phyloP scores from a whole-genome alignment of 306 rosid genomes.

The Sesbania bispinosa region DNA sequence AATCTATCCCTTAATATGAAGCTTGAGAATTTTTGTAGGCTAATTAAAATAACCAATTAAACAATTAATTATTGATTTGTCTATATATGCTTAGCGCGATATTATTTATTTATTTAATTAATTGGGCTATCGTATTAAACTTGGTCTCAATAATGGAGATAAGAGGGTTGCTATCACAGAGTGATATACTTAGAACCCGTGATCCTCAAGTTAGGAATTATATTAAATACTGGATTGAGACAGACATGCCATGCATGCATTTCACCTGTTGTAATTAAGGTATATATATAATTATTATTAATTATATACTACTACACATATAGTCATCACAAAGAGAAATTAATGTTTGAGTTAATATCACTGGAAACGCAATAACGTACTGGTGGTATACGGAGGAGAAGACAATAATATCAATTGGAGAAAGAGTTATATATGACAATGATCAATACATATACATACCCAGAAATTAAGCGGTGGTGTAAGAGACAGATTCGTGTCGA shows the following conservation, averaged over 20 bases:
- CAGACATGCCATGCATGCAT: neutral
- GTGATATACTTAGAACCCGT: conserved; percentile 26
- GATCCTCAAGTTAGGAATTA: conserved; percentile 33
- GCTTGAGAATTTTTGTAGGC: neutral
- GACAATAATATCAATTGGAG: neutral
- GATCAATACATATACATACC: no score
- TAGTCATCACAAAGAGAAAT: neutral
- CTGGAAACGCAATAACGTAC: neutral
- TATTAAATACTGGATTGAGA: neutral
- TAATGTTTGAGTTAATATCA: neutral
- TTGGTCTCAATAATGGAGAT: conserved; percentile 19
- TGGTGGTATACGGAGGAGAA: no score
- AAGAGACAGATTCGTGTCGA: no score
- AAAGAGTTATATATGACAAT: no score
- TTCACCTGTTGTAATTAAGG: neutral
- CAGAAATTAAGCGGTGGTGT: no score
- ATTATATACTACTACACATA: no score
- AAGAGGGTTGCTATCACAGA: conserved; percentile 16
- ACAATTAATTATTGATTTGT: neutral
- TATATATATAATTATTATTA: neutral
- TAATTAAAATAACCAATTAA: neutral
- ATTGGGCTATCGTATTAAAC: neutral
- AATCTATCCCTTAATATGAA: neutral
- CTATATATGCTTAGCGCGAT: neutral
- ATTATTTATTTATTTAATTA: neutral